Conservation (phyloP, 495 filamentous ascomycete species). For the Penicillium turbatum region DNA sequence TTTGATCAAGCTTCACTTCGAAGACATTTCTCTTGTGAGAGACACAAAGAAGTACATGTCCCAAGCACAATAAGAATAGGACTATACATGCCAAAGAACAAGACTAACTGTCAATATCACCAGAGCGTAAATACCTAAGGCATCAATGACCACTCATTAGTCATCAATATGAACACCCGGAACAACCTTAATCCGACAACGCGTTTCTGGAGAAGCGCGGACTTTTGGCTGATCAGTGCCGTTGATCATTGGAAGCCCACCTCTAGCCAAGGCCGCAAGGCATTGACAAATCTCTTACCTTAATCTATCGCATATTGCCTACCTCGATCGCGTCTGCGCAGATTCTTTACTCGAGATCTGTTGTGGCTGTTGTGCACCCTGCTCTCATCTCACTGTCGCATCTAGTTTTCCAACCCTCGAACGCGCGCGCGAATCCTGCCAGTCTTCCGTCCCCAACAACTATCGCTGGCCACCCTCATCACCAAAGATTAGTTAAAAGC, state of each 20-base stretch:
- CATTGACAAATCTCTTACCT: constrained; percentile 19
- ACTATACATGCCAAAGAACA: neutral
- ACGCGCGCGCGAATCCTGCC: constrained; percentile 9
- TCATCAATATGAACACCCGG: neutral
- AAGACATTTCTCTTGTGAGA: no score
- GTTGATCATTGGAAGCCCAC: constrained; percentile 29
- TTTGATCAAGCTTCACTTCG: no score
- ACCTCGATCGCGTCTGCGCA: neutral
- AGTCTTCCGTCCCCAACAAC: neutral
- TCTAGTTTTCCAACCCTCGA: constrained; percentile 1
- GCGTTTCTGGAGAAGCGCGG: constrained; percentile 26
- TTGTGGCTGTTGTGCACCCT: neutral
- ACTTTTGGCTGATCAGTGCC: constrained; percentile 32
- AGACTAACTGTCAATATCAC: no score
- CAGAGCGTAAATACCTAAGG: neutral
- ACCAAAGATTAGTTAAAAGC: neutral
- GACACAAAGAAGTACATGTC: no score
- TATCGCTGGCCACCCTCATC: neutral
- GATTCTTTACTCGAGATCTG: neutral
- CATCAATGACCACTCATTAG: neutral
- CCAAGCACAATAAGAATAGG: neutral
- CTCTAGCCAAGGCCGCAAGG: constrained; percentile 22
- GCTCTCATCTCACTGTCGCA: constrained; percentile 12
- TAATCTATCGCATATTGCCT: constrained; percentile 6
- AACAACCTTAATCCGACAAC: constrained; percentile 18